These are phyloP conservation scores for Arthromyces matolae DNA, from an alignment of 768 basidiomycete species.

Conservation along the genomic window DNA sequence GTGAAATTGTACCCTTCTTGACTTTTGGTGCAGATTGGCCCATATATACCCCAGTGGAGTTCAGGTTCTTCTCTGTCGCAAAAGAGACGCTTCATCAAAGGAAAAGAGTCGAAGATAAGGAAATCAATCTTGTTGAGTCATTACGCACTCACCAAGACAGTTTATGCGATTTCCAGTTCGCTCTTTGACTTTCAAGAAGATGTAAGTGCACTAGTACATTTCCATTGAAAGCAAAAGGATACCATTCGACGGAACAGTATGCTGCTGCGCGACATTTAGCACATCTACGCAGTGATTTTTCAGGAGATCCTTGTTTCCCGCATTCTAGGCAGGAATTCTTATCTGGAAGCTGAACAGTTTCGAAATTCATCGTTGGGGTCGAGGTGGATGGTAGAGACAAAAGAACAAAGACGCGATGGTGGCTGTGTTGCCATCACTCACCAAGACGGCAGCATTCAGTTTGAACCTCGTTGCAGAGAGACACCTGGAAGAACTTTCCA, in stretches of 20 bases:
- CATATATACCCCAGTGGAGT: neutral
- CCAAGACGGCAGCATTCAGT: neutral
- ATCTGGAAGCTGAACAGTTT: constrained; percentile 7
- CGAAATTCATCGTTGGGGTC: no score
- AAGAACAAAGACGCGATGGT: neutral
- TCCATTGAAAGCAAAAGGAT: no score
- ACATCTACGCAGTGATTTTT: constrained; percentile 13
- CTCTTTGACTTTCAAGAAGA: constrained; percentile 15
- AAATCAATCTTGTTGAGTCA: neutral
- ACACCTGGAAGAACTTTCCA: no score
- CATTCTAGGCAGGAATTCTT: constrained; percentile 13
- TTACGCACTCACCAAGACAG: constrained; percentile 1
- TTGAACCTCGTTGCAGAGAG: no score
- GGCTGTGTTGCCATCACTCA: neutral
- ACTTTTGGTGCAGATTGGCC: neutral
- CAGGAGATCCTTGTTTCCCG: constrained; percentile 2
- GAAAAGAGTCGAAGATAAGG: neutral
- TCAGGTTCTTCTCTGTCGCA: neutral
- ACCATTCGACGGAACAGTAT: constrained; percentile 19
- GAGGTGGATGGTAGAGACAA: no score
- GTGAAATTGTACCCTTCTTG: constrained; percentile 5
- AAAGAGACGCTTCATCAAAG: neutral
- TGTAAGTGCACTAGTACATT: no score
- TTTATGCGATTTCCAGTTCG: constrained; percentile 12
- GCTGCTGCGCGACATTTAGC: constrained; percentile 11